phyloP scores from a whole-genome alignment of 805 yeast genomes.

The Yamadazyma akitaensis region DNA sequence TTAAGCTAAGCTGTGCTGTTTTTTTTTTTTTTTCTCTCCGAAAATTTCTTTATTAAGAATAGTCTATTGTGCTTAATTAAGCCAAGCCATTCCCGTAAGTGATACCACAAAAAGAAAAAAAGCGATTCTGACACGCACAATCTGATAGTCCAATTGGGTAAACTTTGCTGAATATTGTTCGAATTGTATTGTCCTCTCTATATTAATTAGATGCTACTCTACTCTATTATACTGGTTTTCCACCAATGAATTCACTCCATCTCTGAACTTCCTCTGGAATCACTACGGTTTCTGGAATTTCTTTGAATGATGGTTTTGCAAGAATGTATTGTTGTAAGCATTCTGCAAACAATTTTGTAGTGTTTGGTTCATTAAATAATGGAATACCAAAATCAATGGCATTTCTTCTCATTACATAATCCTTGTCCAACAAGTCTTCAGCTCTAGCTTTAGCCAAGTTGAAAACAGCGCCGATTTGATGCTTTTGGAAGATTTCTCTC shows the following conservation, averaged over 20 bases:
- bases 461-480: constrained; percentile 83
- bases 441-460: constrained; percentile 92
- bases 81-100: no score
- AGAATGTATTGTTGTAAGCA: constrained; percentile 71
- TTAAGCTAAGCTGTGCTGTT: not conserved
- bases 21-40: no score
- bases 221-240: constrained; percentile 66
- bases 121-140: no score
- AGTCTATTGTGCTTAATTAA: no score
- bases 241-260: constrained; percentile 97
- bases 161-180: no score
- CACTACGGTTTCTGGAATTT: constrained; percentile 37
- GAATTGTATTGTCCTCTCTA: not conserved
- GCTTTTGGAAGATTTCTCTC: constrained; percentile 87
- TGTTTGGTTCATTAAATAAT: constrained; percentile 93
- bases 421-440: constrained; percentile 76
- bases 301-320: constrained; percentile 49
- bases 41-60: no score
- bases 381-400: constrained; percentile 98
- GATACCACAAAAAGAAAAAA: no score
- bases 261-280: constrained; percentile 86
- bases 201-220: not conserved
- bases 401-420: constrained; percentile 97
- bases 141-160: no score
- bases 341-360: constrained; percentile 80